Conservation (phyloP, 139 green algal species). For the Limnomonas spitsbergensis region DNA sequence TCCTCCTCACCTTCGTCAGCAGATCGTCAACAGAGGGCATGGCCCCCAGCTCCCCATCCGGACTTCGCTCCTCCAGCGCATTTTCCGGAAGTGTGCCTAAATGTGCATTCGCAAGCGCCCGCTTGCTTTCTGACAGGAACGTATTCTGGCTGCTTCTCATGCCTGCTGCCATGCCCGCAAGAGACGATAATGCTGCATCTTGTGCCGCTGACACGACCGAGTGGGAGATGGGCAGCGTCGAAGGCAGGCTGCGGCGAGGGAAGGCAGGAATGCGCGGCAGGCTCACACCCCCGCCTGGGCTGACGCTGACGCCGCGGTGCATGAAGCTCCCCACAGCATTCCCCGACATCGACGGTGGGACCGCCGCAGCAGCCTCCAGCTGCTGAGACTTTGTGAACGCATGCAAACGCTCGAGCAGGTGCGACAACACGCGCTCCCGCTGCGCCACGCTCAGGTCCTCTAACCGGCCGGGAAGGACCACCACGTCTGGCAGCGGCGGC, state of each 20-base stretch:
- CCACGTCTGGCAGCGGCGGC: not conserved
- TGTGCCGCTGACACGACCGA: not conserved
- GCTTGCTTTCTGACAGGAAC: not conserved
- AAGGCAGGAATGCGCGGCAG: not conserved
- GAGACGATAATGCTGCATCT: not conserved
- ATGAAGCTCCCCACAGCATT: too few species aligned
- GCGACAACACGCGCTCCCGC: conserved; percentile 41
- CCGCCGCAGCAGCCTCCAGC: not conserved
- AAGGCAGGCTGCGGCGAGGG: not conserved
- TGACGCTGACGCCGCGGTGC: too few species aligned
- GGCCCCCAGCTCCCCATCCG: not conserved
- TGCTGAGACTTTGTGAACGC: conserved; percentile 11
- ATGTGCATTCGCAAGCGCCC: too few species aligned
- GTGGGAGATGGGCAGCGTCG: not conserved
- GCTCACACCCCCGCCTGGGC: not conserved
- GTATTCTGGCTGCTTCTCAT: not conserved
- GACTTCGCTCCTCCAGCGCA: not conserved
- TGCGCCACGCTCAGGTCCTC: conserved; percentile 44
- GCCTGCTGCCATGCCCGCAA: not conserved
- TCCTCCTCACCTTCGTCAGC: not conserved
- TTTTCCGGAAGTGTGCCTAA: not conserved
- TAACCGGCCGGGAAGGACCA: conserved; percentile 27
- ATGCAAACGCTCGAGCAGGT: conserved; percentile 41
- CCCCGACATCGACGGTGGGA: not conserved
- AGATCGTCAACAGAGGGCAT: not conserved